A percentile compares a stretch with the other conserved stretches of the same genome.
Conservation (phyloP, 2,329 filamentous ascomycete species). For the Colletotrichum lentis region DNA sequence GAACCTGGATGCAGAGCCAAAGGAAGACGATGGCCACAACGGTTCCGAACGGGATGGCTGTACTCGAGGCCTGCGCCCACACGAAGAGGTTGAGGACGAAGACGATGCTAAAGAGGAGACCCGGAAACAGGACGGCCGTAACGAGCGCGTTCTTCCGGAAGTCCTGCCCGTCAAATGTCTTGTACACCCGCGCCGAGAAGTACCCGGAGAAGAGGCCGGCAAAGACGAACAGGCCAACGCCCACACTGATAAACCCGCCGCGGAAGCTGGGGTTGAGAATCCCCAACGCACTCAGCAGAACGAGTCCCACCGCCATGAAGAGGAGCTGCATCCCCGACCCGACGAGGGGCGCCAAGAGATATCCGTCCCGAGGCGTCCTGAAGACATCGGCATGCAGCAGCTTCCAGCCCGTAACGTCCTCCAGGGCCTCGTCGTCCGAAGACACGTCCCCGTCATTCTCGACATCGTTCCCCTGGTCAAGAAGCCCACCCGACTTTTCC, state of each 20-base stretch:
- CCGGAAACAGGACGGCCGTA: slow-evolving; percentile 81
- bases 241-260: slow-evolving; percentile 88
- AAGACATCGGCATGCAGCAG: slow-evolving; percentile 89
- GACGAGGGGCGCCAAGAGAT: slow-evolving; percentile 79
- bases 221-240: slow-evolving; percentile 82
- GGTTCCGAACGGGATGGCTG: slow-evolving; percentile 84
- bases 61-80: slow-evolving; percentile 89
- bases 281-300: slow-evolving; percentile 77
- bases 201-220: slow-evolving; percentile 87
- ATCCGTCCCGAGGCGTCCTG: slow-evolving; percentile 73
- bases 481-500: slow-evolving; percentile 66
- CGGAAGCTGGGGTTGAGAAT: slow-evolving; percentile 86
- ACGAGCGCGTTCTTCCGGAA: slow-evolving; percentile 80
- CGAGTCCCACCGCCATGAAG: slow-evolving; percentile 79
- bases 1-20: slow-evolving; percentile 87
- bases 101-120: slow-evolving; percentile 75
- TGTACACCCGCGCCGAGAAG: slow-evolving; percentile 84
- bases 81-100: slow-evolving; percentile 89
- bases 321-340: slow-evolving; percentile 88
- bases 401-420: slow-evolving; percentile 90
- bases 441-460: slow-evolving; percentile 64
- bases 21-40: slow-evolving; percentile 75
- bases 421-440: slow-evolving; percentile 75
- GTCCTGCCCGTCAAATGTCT: slow-evolving; percentile 79
- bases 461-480: slow-evolving; percentile 66